Conservation (phyloP, 108 stramenopile species). For the Craspedostauros australis region DNA sequence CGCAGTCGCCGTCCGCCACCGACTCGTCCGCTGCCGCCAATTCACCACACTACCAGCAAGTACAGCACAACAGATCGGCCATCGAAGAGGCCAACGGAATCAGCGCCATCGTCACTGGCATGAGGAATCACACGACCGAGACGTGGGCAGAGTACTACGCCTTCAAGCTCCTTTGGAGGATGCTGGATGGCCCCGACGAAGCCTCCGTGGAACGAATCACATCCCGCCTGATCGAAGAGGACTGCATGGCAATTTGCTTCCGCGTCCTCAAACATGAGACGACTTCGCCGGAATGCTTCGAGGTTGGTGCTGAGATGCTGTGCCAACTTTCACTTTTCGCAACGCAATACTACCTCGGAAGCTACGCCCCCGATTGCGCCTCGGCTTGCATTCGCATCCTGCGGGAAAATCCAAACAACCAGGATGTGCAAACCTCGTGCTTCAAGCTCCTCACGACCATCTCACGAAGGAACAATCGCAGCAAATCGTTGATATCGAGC, state of each 20-base stretch:
- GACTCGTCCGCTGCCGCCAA: too few relatives aligned
- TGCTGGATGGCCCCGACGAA: slow-evolving; percentile 7
- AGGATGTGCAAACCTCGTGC: neutral
- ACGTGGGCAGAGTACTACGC: slow-evolving; percentile 17
- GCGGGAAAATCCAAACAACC: neutral
- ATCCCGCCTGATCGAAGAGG: slow-evolving; percentile 6
- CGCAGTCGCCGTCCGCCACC: too few relatives aligned
- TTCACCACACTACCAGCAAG: too few relatives aligned
- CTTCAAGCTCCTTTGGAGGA: slow-evolving; percentile 16
- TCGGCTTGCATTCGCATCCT: neutral
- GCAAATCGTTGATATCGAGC: too few relatives aligned
- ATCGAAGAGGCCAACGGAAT: slow-evolving; percentile 21
- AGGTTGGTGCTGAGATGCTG: neutral
- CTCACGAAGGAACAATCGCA: neutral
- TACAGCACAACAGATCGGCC: slow-evolving; percentile 9
- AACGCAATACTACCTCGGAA: neutral
- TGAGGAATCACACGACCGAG: slow-evolving; percentile 20
- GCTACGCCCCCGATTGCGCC: slow-evolving; percentile 2
- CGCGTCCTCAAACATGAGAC: slow-evolving; percentile 3
- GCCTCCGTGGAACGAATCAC: neutral
- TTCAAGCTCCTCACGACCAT: slow-evolving; percentile 2
- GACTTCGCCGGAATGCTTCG: slow-evolving; percentile 1
- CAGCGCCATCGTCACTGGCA: slow-evolving; percentile 1
- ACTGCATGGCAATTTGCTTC: neutral
- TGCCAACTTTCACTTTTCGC: too few relatives aligned